phyloP scores from a whole-genome alignment of 176 grass and related monocot species.

The Oryza rufipogon region DNA sequence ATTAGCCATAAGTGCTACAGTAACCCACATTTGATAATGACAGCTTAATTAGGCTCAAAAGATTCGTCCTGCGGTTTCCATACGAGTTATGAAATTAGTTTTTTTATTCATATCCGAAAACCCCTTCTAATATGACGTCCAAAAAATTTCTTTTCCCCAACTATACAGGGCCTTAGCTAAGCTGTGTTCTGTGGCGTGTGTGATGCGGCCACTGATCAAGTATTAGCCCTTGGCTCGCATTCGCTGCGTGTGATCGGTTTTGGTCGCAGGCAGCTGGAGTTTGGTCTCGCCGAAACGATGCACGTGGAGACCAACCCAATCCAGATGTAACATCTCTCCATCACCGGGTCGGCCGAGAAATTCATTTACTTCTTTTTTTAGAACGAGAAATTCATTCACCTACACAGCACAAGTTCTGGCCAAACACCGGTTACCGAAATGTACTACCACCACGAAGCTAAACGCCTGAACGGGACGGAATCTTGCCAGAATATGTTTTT shows the following conservation, averaged over 20 bases:
- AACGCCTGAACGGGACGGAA: neutral
- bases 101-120: too few relatives aligned
- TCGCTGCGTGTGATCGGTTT: neutral
- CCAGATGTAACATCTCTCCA: neutral
- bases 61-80: too few relatives aligned
- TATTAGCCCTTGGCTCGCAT: neutral
- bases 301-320: neutral
- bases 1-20: too few relatives aligned
- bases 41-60: too few relatives aligned
- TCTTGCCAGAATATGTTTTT: neutral
- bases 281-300: neutral
- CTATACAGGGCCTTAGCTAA: too few relatives aligned
- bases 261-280: neutral
- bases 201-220: neutral
- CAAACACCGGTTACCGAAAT: neutral
- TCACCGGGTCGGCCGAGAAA: neutral
- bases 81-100: too few relatives aligned
- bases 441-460: neutral
- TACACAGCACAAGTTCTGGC: neutral
- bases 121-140: too few relatives aligned
- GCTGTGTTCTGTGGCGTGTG: neutral
- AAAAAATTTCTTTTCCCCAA: too few relatives aligned
- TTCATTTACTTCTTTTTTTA: neutral
- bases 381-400: neutral
- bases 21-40: too few relatives aligned